Percentiles rank a stretch among this genome's conserved stretches.
Evolutionary conservation across 768 basidiomycete genomes (phyloP).

Genomic region (Tulasnella sp.): DNA sequence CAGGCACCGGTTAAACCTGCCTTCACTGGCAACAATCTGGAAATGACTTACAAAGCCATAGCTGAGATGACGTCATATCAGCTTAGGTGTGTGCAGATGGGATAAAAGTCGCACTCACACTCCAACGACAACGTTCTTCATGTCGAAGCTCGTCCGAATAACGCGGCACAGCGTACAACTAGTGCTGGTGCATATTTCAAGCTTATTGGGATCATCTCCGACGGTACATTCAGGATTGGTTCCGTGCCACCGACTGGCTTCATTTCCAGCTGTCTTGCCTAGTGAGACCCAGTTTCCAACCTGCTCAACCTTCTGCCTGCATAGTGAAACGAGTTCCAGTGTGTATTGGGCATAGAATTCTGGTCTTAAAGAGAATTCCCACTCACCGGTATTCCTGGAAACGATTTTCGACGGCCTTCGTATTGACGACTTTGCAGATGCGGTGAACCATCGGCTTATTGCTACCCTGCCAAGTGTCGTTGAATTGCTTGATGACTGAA

Average conservation of each 20-base stretch:
- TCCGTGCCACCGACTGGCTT: neutral
- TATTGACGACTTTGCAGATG: neutral
- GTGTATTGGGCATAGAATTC: neutral
- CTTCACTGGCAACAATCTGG: no score
- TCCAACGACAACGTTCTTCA: neutral
- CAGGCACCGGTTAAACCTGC: conserved; percentile 29
- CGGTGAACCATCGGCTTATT: neutral
- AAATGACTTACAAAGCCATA: neutral
- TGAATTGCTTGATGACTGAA: conserved; percentile 11
- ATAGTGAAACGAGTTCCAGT: neutral
- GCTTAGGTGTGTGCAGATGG: neutral
- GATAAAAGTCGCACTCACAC: neutral
- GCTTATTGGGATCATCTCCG: neutral
- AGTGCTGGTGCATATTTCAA: neutral
- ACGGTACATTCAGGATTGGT: neutral
- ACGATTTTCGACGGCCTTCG: neutral
- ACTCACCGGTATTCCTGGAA: conserved; percentile 8
- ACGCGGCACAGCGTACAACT: conserved; percentile 6
- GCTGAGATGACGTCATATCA: neutral
- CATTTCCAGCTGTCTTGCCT: conserved; percentile 7
- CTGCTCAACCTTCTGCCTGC: neutral
- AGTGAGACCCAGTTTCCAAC: neutral
- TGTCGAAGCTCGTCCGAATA: neutral
- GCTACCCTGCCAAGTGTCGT: neutral
- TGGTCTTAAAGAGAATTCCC: neutral